phyloP scores from a whole-genome alignment of 306 rosid species.

The Phaseolus lunatus region DNA sequence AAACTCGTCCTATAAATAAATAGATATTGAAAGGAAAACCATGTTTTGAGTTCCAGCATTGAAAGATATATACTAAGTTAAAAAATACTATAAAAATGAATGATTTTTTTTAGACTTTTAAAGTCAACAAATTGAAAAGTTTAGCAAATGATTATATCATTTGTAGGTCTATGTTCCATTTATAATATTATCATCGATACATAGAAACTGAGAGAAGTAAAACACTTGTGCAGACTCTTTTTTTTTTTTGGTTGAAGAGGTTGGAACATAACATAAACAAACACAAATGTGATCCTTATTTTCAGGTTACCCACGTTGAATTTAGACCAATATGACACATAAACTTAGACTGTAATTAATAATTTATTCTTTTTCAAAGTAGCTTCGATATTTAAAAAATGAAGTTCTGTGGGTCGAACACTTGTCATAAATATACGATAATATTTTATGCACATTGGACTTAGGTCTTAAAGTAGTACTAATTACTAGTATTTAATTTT shows the following conservation, averaged over 20 bases:
- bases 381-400: background rate
- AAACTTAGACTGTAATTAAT: background rate
- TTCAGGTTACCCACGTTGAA: constrained; percentile 19
- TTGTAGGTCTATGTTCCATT: background rate
- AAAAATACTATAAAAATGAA: too few relatives aligned
- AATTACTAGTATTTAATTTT: background rate
- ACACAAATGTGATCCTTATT: background rate
- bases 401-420: constrained; percentile 7
- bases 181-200: background rate
- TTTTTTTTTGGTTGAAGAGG: background rate
- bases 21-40: too few relatives aligned
- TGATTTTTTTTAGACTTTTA: too few relatives aligned
- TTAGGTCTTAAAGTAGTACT: background rate
- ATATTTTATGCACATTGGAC: background rate
- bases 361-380: background rate
- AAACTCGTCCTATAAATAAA: too few relatives aligned
- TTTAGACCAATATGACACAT: background rate
- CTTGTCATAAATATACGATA: constrained; percentile 37
- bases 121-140: background rate
- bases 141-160: background rate
- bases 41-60: too few relatives aligned
- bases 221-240: background rate
- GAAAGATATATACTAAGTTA: too few relatives aligned
- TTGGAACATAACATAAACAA: background rate
- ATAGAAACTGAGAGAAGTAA: background rate